Conservation (phyloP, 768 basidiomycete species). For the Pleurotus eryngii region DNA sequence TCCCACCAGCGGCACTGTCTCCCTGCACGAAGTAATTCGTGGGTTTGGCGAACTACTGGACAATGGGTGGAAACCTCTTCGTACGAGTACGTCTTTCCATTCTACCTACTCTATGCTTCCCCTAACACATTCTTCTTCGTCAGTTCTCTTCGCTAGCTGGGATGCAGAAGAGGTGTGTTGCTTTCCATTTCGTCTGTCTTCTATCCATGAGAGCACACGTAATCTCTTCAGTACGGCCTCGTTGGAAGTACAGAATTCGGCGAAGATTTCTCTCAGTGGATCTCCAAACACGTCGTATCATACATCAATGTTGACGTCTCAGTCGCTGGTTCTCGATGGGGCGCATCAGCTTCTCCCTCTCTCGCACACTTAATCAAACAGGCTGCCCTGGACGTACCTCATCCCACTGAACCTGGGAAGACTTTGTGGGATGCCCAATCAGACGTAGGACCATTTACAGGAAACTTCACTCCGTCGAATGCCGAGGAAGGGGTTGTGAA, state of each 20-base stretch:
- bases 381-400: slow-evolving; percentile 68
- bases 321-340: slow-evolving; percentile 58
- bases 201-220: slow-evolving; percentile 13
- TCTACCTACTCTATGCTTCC: background rate
- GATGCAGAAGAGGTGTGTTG: slow-evolving; percentile 60
- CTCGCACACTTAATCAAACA: slow-evolving; percentile 71
- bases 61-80: slow-evolving; percentile 80
- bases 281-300: slow-evolving; percentile 74
- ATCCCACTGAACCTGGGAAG: slow-evolving; percentile 61
- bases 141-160: slow-evolving; percentile 70
- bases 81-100: slow-evolving; percentile 38
- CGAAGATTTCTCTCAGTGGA: slow-evolving; percentile 86
- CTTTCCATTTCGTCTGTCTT: background rate
- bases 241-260: slow-evolving; percentile 91
- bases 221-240: slow-evolving; percentile 47
- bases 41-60: slow-evolving; percentile 66
- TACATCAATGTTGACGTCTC: slow-evolving; percentile 85
- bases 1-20: slow-evolving; percentile 77
- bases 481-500: slow-evolving; percentile 19
- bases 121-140: slow-evolving; percentile 10
- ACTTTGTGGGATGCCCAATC: slow-evolving; percentile 77
- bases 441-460: slow-evolving; percentile 55
- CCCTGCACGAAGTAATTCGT: slow-evolving; percentile 72
- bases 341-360: slow-evolving; percentile 68
- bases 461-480: slow-evolving; percentile 5